These are phyloP conservation scores for Zychaea mexicana DNA, from an alignment of 371 early-diverging fungal species.

Conservation along the genomic window DNA sequence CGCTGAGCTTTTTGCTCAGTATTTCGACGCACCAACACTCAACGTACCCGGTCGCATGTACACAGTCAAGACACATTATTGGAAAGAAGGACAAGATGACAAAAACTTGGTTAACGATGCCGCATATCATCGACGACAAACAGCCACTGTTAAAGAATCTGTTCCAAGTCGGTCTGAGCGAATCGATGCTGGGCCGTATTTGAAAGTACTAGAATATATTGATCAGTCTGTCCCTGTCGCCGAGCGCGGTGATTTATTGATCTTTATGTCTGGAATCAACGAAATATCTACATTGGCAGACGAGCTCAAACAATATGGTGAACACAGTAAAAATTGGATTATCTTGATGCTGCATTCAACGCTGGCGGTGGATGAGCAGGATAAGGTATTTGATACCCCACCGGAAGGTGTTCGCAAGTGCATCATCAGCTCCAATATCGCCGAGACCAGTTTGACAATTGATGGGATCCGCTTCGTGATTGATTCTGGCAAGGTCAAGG, in stretches of 20 bases:
- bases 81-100: slow-evolving; percentile 42
- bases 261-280: slow-evolving; percentile 72
- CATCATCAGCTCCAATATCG: slow-evolving; percentile 71
- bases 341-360: slow-evolving; percentile 57
- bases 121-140: slow-evolving; percentile 44
- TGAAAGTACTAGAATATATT: slow-evolving; percentile 63
- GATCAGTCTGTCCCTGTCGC: slow-evolving; percentile 57
- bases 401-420: slow-evolving; percentile 57
- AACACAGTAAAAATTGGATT: slow-evolving; percentile 59
- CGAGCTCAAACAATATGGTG: slow-evolving; percentile 37
- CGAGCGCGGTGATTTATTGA: slow-evolving; percentile 72
- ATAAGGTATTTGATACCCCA: slow-evolving; percentile 53
- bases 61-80: slow-evolving; percentile 52
- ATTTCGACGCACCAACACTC: slow-evolving; percentile 58
- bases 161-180: slow-evolving; percentile 45
- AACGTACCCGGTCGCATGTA: slow-evolving; percentile 59
- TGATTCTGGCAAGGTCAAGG: slow-evolving; percentile 79
- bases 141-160: slow-evolving; percentile 43
- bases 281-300: slow-evolving; percentile 63
- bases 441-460: slow-evolving; percentile 77
- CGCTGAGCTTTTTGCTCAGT: slow-evolving; percentile 63
- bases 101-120: slow-evolving; percentile 59
- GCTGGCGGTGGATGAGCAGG: slow-evolving; percentile 52
- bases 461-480: slow-evolving; percentile 75
- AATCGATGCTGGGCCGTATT: slow-evolving; percentile 57